These are phyloP conservation scores for Solanum tarijense DNA, from an alignment of 257 asterid species.

Conservation along the genomic window DNA sequence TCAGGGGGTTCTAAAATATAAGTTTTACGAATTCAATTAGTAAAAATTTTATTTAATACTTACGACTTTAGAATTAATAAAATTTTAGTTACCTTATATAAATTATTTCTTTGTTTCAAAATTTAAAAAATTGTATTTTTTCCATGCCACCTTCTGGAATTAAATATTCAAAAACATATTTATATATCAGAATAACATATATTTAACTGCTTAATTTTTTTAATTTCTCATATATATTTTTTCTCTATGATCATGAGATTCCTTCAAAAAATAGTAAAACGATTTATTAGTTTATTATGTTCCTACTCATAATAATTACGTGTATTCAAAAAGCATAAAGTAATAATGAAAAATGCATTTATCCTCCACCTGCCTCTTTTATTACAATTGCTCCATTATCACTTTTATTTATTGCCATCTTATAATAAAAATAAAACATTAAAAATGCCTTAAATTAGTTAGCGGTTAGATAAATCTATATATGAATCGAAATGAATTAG, in stretches of 20 bases:
- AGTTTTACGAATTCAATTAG: too few species aligned
- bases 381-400: not conserved
- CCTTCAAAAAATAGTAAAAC: too few species aligned
- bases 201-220: not conserved
- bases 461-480: not conserved
- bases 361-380: not conserved
- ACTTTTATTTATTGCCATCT: not conserved
- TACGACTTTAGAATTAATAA: not conserved
- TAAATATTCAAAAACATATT: not conserved
- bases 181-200: not conserved
- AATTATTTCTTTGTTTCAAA: not conserved
- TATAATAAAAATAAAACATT: not conserved
- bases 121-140: not conserved
- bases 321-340: not conserved
- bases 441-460: not conserved
- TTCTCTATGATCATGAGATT: too few species aligned
- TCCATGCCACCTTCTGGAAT: not conserved
- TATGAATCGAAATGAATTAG: rapidly evolving
- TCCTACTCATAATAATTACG: not conserved
- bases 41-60: not conserved
- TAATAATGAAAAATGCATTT: not conserved
- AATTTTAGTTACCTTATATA: not conserved
- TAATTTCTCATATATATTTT: too few species aligned
- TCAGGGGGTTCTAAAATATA: not conserved
- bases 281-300: too few species aligned